These are phyloP conservation scores for Mycosphaerella sp. DNA, from an alignment of 2,329 filamentous ascomycete species.

Conservation along the genomic window DNA sequence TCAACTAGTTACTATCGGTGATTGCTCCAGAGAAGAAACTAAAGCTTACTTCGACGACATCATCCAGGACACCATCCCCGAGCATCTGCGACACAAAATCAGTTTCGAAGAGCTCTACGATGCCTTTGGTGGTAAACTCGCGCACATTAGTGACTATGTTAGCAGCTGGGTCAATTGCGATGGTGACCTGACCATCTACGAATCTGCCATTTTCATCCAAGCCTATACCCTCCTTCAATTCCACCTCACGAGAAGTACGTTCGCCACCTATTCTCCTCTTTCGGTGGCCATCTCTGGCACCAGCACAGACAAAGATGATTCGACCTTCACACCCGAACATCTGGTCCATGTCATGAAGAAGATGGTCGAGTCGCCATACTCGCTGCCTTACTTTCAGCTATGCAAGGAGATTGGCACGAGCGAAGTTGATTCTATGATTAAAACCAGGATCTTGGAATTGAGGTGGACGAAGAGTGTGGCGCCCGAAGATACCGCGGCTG, in stretches of 20 bases:
- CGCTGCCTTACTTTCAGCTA: constrained; percentile 18
- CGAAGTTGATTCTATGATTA: constrained; percentile 18
- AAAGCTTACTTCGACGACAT: constrained; percentile 11
- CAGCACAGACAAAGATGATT: constrained; percentile 10
- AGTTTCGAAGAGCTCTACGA: constrained; percentile 17
- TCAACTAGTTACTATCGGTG: constrained; percentile 18
- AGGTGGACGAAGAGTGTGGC: constrained; percentile 17
- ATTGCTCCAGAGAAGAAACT: constrained; percentile 16
- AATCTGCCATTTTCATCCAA: constrained; percentile 18
- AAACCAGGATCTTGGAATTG: constrained; percentile 19
- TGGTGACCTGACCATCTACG: constrained; percentile 13
- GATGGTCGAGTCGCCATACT: constrained; percentile 14
- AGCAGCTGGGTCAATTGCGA: constrained; percentile 14
- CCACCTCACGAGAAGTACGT: constrained; percentile 14
- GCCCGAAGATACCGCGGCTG: constrained; percentile 13
- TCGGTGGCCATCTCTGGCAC: constrained; percentile 13
- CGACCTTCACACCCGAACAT: constrained; percentile 13
- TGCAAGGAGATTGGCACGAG: constrained; percentile 18
- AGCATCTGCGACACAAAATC: constrained; percentile 11
- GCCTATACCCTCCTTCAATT: constrained; percentile 19
- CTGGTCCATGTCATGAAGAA: constrained; percentile 18
- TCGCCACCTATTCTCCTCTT: constrained; percentile 16
- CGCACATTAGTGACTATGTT: constrained; percentile 19
- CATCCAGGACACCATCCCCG: constrained; percentile 11
- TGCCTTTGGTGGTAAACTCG: constrained; percentile 18